These are phyloP conservation scores for Blumeria graminis DNA, from an alignment of 2,329 filamentous ascomycete species.

Conservation along the genomic window DNA sequence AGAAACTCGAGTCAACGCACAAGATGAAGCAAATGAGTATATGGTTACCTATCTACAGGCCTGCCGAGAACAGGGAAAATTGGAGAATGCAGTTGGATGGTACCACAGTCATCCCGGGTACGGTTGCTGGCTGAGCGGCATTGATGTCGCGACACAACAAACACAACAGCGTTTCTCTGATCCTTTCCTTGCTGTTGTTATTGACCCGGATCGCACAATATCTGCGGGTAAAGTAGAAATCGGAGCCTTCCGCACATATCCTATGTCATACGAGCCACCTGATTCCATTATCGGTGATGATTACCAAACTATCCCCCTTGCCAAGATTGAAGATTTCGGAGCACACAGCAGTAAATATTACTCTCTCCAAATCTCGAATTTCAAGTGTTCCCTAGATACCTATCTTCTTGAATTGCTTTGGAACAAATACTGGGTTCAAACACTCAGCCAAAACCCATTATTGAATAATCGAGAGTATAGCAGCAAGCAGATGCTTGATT, in stretches of 20 bases:
- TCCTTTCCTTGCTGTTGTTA: slow-evolving; percentile 84
- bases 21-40: slow-evolving; percentile 91
- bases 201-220: slow-evolving; percentile 89
- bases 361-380: slow-evolving; percentile 71
- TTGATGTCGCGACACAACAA: slow-evolving; percentile 74
- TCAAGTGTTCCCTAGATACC: slow-evolving; percentile 76
- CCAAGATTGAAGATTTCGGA: slow-evolving; percentile 87
- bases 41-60: slow-evolving; percentile 65
- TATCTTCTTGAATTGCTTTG: slow-evolving; percentile 72
- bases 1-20: slow-evolving; percentile 93
- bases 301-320: slow-evolving; percentile 62
- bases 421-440: slow-evolving; percentile 99
- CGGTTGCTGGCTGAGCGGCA: slow-evolving; percentile 91
- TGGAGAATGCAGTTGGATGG: slow-evolving; percentile 92
- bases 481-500: slow-evolving; percentile 75
- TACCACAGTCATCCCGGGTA: slow-evolving; percentile 97
- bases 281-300: slow-evolving; percentile 26
- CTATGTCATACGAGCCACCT: slow-evolving; percentile 41
- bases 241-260: slow-evolving; percentile 82
- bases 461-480: slow-evolving; percentile 83
- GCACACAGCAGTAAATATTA: slow-evolving; percentile 85
- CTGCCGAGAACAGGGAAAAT: slow-evolving; percentile 50
- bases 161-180: slow-evolving; percentile 71
- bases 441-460: slow-evolving; percentile 70
- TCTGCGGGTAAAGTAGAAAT: slow-evolving; percentile 87